Evolutionary conservation across 371 early-diverging fungal species (phyloP), one percentile per base, ranked within the genome.

Genomic region (Blakeslea trispora): DNA sequence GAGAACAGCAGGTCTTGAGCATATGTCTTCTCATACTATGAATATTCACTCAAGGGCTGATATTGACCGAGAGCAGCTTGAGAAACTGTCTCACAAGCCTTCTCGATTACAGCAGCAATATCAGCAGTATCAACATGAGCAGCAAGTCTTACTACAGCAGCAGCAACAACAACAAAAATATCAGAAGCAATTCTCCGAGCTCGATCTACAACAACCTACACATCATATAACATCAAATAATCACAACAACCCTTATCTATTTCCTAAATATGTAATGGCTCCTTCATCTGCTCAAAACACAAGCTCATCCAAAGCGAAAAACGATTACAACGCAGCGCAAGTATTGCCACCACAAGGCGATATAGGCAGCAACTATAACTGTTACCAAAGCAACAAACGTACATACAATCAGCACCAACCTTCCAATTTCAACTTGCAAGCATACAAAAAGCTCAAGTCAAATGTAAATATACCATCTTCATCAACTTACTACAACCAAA

Each of bases 31-130:
- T 53, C 21, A 18, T 43, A 45, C 37, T 11, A 37, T 14, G 13
- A 37, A 10, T 14, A 37, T 37, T 13, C 45, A 3, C 5, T 45
- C 52, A 13, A 44, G 52, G 45, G 39, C 45, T 5, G 58, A 45
- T 35, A 56, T 62, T 52, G 63, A 62, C 10, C 18, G 35, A 43
- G 57, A 62, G 9, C 63, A 62, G 15, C 40, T 62, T 9, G 63
- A 62, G 18, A 62, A 62, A 15, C 35, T 62, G 15, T 61, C 61
- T 21, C 54, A 45, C 22, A 60, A 37, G 11, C 37, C 37, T 14
- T 13, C 9, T 37, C 53, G 42, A 17, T 42, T 41, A 9, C 42
- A 51, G 8, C 51, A 51, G 18, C 32, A 46, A 3, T 24, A 46
- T 4, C 52, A 53, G 28, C 42, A 52, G 28, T 28, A 43, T 1